Conservation (phyloP, 2,329 filamentous ascomycete species). For the Alternaria conjuncta region DNA sequence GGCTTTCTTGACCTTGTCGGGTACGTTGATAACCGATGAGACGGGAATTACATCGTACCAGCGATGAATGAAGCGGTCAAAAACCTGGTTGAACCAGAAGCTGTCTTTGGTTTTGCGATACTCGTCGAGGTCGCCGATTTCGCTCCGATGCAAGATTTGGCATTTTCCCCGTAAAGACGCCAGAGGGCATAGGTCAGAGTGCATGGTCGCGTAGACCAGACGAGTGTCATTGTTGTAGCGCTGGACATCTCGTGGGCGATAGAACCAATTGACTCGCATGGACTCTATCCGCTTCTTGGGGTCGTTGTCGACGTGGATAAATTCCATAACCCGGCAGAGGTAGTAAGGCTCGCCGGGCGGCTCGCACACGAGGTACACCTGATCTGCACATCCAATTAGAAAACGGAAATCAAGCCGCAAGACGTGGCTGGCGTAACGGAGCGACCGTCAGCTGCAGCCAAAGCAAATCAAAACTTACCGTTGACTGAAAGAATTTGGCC, state of each 20-base stretch:
- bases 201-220: constrained; percentile 95
- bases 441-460: constrained; percentile 28
- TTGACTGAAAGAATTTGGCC: constrained; percentile 83
- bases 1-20: constrained; percentile 91
- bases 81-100: constrained; percentile 98
- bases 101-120: constrained; percentile 84
- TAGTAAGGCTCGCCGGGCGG: constrained; percentile 98
- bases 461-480: constrained; percentile 63
- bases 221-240: constrained; percentile 91
- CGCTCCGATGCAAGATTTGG: constrained; percentile 83
- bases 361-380: constrained; percentile 97
- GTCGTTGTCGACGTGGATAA: constrained; percentile 78
- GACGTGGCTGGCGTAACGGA: constrained; percentile 39
- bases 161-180: constrained; percentile 94
- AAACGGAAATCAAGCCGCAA: constrained; percentile 30
- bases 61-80: constrained; percentile 97
- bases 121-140: constrained; percentile 81
- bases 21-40: constrained; percentile 91
- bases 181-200: constrained; percentile 93
- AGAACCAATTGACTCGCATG: constrained; percentile 97
- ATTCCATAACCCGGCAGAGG: constrained; percentile 97
- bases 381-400: constrained; percentile 62
- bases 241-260: constrained; percentile 93
- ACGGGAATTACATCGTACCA: constrained; percentile 97
- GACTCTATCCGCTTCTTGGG: constrained; percentile 77